Evolutionary conservation across 2,329 filamentous ascomycete genomes (phyloP).

Genomic region (Fusarium penzigii): DNA sequence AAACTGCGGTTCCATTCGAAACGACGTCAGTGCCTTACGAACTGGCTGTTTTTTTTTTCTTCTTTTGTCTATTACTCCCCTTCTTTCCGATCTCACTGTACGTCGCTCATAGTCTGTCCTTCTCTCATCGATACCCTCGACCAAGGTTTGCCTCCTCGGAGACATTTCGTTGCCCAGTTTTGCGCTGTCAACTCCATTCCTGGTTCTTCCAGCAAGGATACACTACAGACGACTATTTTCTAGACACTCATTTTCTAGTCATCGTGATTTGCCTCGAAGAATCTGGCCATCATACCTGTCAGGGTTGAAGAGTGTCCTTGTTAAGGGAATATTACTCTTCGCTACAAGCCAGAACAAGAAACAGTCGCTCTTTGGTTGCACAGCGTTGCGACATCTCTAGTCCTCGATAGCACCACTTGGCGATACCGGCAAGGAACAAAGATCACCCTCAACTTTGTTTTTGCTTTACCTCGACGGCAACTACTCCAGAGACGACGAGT

Average conservation of each 20-base stretch:
- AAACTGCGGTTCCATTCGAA: not conserved
- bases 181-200: constrained; percentile 1
- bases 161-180: not conserved
- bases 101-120: constrained; percentile 1
- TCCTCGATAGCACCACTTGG: constrained; percentile 18
- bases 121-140: too few species aligned
- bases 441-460: not conserved
- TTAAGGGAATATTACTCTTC: constrained; percentile 5
- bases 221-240: constrained; percentile 7
- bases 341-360: constrained; percentile 16
- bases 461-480: not conserved
- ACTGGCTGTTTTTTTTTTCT: constrained; percentile 26
- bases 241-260: not conserved
- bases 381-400: constrained; percentile 20
- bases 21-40: constrained; percentile 31
- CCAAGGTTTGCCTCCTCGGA: not conserved
- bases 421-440: constrained; percentile 14
- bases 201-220: constrained; percentile 6
- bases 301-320: constrained; percentile 22
- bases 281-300: constrained; percentile 14
- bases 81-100: too few species aligned
- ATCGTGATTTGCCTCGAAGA: constrained; percentile 15
- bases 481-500: too few species aligned
- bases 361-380: constrained; percentile 15
- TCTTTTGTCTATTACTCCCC: constrained; percentile 17